phyloP scores from a whole-genome alignment of 805 yeast species.

The Metschnikowia lunata region DNA sequence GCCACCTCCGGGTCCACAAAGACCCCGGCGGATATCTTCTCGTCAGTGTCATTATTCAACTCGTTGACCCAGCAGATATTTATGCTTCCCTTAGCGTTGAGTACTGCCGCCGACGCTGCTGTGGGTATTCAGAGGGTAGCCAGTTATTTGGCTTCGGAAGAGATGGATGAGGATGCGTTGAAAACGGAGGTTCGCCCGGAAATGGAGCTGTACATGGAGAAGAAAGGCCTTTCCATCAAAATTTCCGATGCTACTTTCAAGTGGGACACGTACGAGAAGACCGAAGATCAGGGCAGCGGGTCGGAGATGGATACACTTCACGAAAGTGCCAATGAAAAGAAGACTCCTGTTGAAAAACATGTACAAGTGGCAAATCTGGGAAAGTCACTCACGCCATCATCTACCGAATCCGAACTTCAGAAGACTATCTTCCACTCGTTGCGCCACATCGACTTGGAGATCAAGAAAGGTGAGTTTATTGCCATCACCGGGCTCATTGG shows the following conservation, averaged over 20 bases:
- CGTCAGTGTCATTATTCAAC: slow-evolving; percentile 67
- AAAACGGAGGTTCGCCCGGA: slow-evolving; percentile 25
- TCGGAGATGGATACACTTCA: slow-evolving; percentile 1
- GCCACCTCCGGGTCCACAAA: slow-evolving; percentile 24
- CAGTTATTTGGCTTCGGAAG: slow-evolving; percentile 45
- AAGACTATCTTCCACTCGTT: slow-evolving; percentile 42
- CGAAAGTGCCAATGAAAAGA: slow-evolving; percentile 24
- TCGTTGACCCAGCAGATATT: slow-evolving; percentile 58
- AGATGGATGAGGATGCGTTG: slow-evolving; percentile 33
- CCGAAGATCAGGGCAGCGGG: slow-evolving; percentile 11
- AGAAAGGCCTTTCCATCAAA: slow-evolving; percentile 40
- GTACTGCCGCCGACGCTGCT: slow-evolving; percentile 63
- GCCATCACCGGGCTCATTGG: slow-evolving; percentile 81
- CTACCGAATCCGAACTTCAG: slow-evolving; percentile 9
- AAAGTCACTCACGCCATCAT: not conserved
- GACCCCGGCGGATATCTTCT: slow-evolving; percentile 60
- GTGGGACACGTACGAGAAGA: slow-evolving; percentile 49
- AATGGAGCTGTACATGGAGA: slow-evolving; percentile 21
- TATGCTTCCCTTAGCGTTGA: slow-evolving; percentile 66
- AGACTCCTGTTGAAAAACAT: slow-evolving; percentile 8
- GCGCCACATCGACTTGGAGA: slow-evolving; percentile 45
- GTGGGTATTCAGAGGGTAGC: slow-evolving; percentile 59
- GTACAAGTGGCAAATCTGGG: slow-evolving; percentile 1
- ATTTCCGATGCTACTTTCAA: slow-evolving; percentile 54
- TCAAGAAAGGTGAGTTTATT: slow-evolving; percentile 64